These are phyloP conservation scores for Bocquillonia castaneifolia DNA, from an alignment of 441 rosid species.

Conservation along the genomic window DNA sequence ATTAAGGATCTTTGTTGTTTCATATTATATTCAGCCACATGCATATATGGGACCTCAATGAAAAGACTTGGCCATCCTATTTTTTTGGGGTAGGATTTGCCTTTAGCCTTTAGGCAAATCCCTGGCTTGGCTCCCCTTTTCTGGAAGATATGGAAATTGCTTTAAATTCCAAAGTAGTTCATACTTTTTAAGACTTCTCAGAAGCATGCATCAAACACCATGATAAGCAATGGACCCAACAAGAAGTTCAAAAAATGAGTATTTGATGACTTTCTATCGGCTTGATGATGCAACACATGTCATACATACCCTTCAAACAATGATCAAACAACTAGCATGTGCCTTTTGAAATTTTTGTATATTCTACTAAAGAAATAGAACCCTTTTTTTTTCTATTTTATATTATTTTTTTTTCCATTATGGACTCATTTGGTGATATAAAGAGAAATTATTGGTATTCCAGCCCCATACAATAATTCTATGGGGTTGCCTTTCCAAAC, in stretches of 20 bases:
- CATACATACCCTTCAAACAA: not conserved
- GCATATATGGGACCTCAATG: not conserved
- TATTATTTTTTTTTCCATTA: not conserved
- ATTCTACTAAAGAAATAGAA: not conserved
- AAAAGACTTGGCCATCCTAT: not conserved
- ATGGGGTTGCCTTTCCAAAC: no score
- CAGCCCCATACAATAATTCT: no score
- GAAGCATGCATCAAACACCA: conserved; percentile 17
- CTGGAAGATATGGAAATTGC: not conserved
- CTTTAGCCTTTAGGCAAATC: not conserved
- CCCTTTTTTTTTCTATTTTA: not conserved
- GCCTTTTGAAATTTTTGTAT: not conserved
- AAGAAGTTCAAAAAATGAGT: not conserved
- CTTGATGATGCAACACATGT: not conserved
- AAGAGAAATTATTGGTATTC: no score
- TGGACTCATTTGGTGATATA: not conserved
- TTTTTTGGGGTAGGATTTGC: not conserved
- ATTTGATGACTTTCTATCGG: not conserved
- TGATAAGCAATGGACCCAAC: conserved; percentile 19
- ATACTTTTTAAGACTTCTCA: conserved; percentile 4
- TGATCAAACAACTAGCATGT: conserved; percentile 9
- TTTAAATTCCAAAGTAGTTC: conserved; percentile 13
- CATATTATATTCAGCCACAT: not conserved
- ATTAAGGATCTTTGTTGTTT: not conserved
- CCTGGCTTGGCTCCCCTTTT: not conserved